phyloP scores from a whole-genome alignment of 2,329 filamentous ascomycete species.

The Cladosporium colombiae region DNA sequence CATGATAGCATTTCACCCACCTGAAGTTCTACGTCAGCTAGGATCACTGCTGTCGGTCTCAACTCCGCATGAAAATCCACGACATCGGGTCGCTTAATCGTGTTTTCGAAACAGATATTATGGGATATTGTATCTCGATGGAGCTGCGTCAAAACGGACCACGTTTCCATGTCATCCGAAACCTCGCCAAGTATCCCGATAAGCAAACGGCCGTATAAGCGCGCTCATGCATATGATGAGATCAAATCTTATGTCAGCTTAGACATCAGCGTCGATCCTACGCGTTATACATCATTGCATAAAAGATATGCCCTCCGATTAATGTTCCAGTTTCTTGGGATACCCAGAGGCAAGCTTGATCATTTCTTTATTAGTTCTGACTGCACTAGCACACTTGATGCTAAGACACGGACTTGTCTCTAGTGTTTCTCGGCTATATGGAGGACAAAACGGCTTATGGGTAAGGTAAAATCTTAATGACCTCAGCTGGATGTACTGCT shows the following conservation, averaged over 20 bases:
- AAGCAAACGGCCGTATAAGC: neutral
- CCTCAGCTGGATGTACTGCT: neutral
- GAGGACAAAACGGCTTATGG: neutral
- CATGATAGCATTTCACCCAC: neutral
- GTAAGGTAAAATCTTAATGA: neutral
- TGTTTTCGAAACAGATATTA: too few relatives aligned
- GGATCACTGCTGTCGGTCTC: constrained; percentile 1
- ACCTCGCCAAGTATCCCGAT: neutral
- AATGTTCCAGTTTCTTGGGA: too few relatives aligned
- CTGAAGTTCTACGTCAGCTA: neutral
- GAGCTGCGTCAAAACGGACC: too few relatives aligned
- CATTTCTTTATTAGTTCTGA: too few relatives aligned
- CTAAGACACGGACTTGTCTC: neutral
- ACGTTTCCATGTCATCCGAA: neutral
- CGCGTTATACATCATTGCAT: neutral
- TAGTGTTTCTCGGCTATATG: neutral
- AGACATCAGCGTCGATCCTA: neutral
- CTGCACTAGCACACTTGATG: too few relatives aligned
- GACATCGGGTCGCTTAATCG: neutral
- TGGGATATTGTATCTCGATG: too few relatives aligned
- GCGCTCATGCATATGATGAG: neutral
- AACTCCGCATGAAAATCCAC: neutral
- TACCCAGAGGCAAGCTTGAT: too few relatives aligned
- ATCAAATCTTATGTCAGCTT: neutral
- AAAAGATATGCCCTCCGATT: neutral